phyloP scores from a whole-genome alignment of 2,329 filamentous ascomycete genomes.

The Sporothrix schenckii region DNA sequence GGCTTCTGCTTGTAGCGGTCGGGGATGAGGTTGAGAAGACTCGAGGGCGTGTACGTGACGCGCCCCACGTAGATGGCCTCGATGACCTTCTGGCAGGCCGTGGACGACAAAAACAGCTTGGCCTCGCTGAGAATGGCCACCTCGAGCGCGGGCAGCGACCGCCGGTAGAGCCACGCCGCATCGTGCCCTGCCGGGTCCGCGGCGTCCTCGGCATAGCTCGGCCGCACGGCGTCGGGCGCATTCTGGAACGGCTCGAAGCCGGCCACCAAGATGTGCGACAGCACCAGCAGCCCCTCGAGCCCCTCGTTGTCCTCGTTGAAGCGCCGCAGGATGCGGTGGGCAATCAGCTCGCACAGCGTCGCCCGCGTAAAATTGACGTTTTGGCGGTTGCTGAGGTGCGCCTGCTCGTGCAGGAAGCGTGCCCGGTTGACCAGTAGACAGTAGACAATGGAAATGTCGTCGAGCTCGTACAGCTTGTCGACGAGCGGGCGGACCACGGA shows the following conservation, averaged over 20 bases:
- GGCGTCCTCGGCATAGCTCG: constrained; percentile 44
- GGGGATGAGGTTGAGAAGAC: constrained; percentile 80
- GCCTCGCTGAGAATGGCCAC: constrained; percentile 82
- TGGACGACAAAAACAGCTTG: constrained; percentile 75
- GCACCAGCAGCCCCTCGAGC: constrained; percentile 68
- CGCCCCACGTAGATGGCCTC: constrained; percentile 80
- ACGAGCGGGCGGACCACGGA: constrained; percentile 78
- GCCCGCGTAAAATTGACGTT: constrained; percentile 80
- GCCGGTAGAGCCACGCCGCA: constrained; percentile 53
- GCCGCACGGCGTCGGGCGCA: constrained; percentile 67
- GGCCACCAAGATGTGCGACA: constrained; percentile 79
- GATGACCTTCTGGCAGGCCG: constrained; percentile 79
- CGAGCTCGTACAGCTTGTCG: constrained; percentile 77
- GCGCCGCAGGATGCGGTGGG: constrained; percentile 73
- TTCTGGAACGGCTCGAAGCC: constrained; percentile 87
- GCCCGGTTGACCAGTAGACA: constrained; percentile 80
- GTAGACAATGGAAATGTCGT: constrained; percentile 83
- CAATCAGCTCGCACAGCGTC: constrained; percentile 77
- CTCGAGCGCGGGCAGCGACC: constrained; percentile 76
- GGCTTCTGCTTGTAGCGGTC: constrained; percentile 84
- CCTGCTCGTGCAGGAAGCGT: constrained; percentile 78
- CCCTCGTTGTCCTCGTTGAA: constrained; percentile 78
- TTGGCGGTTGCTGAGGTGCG: constrained; percentile 73
- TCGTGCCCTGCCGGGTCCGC: constrained; percentile 40
- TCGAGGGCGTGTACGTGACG: constrained; percentile 79